These are phyloP conservation scores for Pelargonium fulgidum DNA, from an alignment of 441 rosid species.

Conservation along the genomic window DNA sequence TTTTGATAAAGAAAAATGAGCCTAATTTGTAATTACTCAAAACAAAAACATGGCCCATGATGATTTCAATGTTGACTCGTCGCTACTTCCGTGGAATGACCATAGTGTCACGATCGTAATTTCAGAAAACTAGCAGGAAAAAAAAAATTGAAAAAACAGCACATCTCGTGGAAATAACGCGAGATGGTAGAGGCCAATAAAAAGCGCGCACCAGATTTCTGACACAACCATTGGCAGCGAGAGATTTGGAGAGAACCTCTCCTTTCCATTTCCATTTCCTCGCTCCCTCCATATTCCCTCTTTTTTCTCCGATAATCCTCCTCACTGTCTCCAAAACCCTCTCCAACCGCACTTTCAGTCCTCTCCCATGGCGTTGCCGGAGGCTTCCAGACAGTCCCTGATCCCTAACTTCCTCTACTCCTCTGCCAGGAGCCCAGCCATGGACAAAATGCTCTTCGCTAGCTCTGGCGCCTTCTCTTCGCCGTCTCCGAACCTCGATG, in stretches of 20 bases:
- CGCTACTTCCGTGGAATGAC: not conserved
- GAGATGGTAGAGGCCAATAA: not conserved
- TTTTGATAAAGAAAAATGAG: too few relatives aligned
- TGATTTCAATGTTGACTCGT: not conserved
- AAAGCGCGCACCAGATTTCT: not conserved
- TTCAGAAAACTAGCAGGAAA: not conserved
- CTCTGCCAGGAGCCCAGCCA: constrained; percentile 28
- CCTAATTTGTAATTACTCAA: too few relatives aligned
- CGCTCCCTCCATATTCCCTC: not conserved
- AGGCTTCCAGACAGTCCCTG: constrained; percentile 46
- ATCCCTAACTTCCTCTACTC: constrained; percentile 80
- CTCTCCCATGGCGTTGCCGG: constrained; percentile 37
- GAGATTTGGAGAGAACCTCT: not conserved
- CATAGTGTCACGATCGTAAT: not conserved
- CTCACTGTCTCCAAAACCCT: too few relatives aligned
- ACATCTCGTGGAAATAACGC: constrained; percentile 6
- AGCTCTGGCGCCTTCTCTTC: constrained; percentile 25
- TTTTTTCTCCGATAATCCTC: too few relatives aligned
- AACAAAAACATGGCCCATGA: not conserved
- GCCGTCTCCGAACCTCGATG: constrained; percentile 17
- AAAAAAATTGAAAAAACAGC: too few relatives aligned
- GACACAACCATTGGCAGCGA: not conserved
- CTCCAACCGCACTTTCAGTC: not conserved
- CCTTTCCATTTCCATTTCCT: not conserved
- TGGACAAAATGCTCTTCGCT: constrained; percentile 32